Evolutionary conservation across 1,139 yeast species (phyloP).

Genomic region (Yamadazyma jaroonii): DNA sequence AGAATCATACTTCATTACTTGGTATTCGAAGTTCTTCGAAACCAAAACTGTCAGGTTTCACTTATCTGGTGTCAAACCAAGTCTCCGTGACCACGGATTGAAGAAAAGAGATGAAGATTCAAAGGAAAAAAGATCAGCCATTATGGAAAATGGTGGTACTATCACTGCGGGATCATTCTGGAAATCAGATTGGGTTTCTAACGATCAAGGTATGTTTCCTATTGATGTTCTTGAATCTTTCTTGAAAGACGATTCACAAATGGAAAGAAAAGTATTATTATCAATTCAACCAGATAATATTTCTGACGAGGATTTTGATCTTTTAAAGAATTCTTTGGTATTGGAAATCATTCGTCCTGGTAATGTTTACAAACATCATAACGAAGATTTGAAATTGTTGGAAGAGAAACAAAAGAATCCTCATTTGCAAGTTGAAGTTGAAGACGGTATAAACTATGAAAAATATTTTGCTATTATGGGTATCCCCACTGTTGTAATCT

Average conservation of each 20-base stretch:
- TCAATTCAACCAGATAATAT: conserved; percentile 71
- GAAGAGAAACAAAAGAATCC: conserved; percentile 34
- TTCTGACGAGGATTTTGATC: conserved; percentile 62
- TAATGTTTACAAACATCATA: conserved; percentile 57
- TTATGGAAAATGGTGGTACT: conserved; percentile 38
- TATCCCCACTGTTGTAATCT: conserved; percentile 69
- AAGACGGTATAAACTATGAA: conserved; percentile 59
- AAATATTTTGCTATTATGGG: conserved; percentile 64
- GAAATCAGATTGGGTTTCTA: conserved; percentile 68
- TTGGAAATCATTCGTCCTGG: conserved; percentile 57
- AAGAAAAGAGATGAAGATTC: conserved; percentile 24
- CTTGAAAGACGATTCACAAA: conserved; percentile 42
- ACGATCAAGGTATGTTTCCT: conserved; percentile 63
- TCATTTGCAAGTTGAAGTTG: conserved; percentile 46
- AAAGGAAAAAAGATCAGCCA: conserved; percentile 26
- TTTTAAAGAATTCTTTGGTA: conserved; percentile 49
- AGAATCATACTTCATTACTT: conserved; percentile 68
- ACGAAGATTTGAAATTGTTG: conserved; percentile 47
- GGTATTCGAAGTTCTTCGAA: conserved; percentile 68
- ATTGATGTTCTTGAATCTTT: conserved; percentile 59
- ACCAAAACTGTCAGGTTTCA: conserved; percentile 62
- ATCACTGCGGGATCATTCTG: conserved; percentile 52
- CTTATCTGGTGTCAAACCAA: conserved; percentile 61
- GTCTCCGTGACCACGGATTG: conserved; percentile 52
- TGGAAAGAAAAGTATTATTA: conserved; percentile 49